Conservation (phyloP, 2,329 filamentous ascomycete genomes). For the Aureobasidium sp. region DNA sequence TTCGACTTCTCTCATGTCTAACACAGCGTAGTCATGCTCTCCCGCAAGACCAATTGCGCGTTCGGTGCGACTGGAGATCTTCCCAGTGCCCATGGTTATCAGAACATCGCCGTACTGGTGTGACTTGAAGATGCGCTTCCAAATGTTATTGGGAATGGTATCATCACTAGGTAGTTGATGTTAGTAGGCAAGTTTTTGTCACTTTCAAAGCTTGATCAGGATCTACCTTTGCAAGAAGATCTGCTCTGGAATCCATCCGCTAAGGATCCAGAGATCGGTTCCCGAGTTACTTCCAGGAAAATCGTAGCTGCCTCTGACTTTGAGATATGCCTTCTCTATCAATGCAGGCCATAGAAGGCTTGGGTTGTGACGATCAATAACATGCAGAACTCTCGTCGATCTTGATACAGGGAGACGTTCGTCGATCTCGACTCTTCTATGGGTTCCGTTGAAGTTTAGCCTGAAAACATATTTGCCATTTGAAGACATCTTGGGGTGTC, state of each 20-base stretch:
- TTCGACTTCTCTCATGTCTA: conserved; percentile 62
- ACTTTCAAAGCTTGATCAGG: not conserved
- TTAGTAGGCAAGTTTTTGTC: not conserved
- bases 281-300: conserved; percentile 97
- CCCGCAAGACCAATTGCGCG: conserved; percentile 71
- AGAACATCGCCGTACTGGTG: conserved; percentile 74
- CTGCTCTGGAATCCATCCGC: conserved; percentile 95
- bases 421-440: conserved; percentile 78
- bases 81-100: conserved; percentile 82
- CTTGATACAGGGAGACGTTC: conserved; percentile 75
- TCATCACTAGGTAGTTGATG: conserved; percentile 51
- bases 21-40: conserved; percentile 88
- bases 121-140: conserved; percentile 65
- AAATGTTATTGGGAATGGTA: conserved; percentile 64
- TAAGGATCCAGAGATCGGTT: conserved; percentile 86
- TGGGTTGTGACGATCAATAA: conserved; percentile 76
- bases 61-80: conserved; percentile 68
- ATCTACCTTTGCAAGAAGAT: conserved; percentile 72
- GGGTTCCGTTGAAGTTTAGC: conserved; percentile 94
- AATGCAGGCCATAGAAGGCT: conserved; percentile 83
- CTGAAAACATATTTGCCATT: conserved; percentile 86
- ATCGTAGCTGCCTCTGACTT: conserved; percentile 90
- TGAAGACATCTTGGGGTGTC: conserved; percentile 54
- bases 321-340: conserved; percentile 92
- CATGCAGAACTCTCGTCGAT: conserved; percentile 68